Conservation (phyloP, 2,329 filamentous ascomycete species). For the Cercospora canescens region DNA sequence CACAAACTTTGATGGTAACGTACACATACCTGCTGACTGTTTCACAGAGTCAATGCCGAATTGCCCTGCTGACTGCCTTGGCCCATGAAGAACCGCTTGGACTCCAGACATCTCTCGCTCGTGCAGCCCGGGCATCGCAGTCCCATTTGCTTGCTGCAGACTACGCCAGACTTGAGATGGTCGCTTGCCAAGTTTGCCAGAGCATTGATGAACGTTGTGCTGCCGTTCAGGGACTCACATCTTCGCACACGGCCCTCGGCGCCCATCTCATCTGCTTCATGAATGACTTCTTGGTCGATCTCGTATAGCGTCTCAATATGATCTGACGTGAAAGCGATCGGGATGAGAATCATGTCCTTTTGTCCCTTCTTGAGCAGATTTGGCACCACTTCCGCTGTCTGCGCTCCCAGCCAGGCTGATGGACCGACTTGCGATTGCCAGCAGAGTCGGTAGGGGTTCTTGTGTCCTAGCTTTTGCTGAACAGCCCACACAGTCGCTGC, state of each 20-base stretch:
- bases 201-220: conserved; percentile 83
- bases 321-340: conserved; percentile 97
- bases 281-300: conserved; percentile 91
- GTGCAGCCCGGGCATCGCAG: conserved; percentile 91
- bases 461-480: conserved; percentile 86
- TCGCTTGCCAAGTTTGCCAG: conserved; percentile 82
- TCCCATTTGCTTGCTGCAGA: conserved; percentile 83
- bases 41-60: conserved; percentile 31
- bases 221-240: conserved; percentile 89
- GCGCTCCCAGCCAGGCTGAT: conserved; percentile 90
- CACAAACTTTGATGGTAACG: background rate
- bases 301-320: conserved; percentile 98
- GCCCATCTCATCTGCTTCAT: conserved; percentile 74
- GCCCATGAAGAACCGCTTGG: conserved; percentile 63
- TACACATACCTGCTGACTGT: background rate
- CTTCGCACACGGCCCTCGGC: conserved; percentile 70
- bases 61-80: conserved; percentile 32
- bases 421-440: conserved; percentile 99
- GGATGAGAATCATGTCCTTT: conserved; percentile 86
- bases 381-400: conserved; percentile 85
- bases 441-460: conserved; percentile 87
- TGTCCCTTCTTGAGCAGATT: conserved; percentile 88
- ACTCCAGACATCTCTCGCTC: conserved; percentile 82
- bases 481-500: conserved; percentile 94
- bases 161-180: conserved; percentile 70